These are phyloP conservation scores for Guyanaporus albipodus DNA, from an alignment of 768 basidiomycete species.

Conservation along the genomic window DNA sequence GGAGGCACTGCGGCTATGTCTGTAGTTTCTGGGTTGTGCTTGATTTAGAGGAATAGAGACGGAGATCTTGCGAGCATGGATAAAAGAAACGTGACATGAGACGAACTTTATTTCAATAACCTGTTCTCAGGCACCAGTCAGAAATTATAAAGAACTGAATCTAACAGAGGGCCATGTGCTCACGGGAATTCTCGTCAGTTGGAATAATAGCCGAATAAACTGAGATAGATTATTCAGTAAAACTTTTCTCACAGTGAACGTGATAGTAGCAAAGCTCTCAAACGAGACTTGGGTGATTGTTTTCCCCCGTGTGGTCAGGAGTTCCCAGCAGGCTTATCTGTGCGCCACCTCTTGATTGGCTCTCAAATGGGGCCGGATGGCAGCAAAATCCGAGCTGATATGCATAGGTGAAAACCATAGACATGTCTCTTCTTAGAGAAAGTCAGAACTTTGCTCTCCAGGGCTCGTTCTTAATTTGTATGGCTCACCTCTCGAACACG, in stretches of 20 bases:
- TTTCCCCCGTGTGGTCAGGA: constrained; percentile 6
- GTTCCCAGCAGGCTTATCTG: constrained; percentile 14
- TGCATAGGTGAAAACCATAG: too few species aligned
- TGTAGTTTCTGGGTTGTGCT: constrained; percentile 13
- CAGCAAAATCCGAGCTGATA: too few species aligned
- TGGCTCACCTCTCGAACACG: too few species aligned
- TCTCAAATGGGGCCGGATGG: background rate
- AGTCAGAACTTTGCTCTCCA: too few species aligned
- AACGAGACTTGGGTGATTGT: constrained; percentile 15
- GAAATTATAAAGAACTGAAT: constrained; percentile 5
- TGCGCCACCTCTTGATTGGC: background rate
- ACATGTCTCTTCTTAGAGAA: too few species aligned
- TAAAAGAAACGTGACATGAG: constrained; percentile 30
- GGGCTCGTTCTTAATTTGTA: too few species aligned
- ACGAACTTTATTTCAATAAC: constrained; percentile 28
- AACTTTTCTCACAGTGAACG: constrained; percentile 22
- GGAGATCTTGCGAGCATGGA: constrained; percentile 25
- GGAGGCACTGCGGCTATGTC: constrained; percentile 9
- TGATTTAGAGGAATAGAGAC: constrained; percentile 18
- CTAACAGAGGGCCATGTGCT: constrained; percentile 13
- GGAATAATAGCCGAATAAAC: constrained; percentile 12
- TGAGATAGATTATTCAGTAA: constrained; percentile 12
- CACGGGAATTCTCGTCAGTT: constrained; percentile 15
- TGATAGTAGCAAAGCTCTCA: background rate
- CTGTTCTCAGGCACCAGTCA: constrained; percentile 24